Evolutionary conservation across 2,329 filamentous ascomycete genomes (phyloP).

Genomic region (Aspergillus jensenii): DNA sequence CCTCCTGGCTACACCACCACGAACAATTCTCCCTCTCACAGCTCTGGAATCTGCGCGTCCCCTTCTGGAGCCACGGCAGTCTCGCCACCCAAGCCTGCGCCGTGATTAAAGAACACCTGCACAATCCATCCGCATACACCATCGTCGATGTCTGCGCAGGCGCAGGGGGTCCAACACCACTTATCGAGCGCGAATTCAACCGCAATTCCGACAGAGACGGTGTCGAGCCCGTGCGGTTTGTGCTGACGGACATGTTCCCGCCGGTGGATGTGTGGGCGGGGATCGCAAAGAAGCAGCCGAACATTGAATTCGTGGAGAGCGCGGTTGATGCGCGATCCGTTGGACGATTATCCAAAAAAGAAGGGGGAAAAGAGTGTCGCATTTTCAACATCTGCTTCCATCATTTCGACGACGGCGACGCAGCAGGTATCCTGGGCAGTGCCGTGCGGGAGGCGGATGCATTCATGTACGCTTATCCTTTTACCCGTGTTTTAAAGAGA

Average conservation of each 20-base stretch:
- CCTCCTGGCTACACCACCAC: slow-evolving; percentile 61
- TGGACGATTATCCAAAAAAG: slow-evolving; percentile 38
- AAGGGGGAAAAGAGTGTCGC: slow-evolving; percentile 60
- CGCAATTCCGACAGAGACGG: slow-evolving; percentile 23
- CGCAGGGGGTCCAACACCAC: slow-evolving; percentile 68
- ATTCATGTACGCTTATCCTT: slow-evolving; percentile 21
- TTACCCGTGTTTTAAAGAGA: not conserved
- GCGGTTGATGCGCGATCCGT: slow-evolving; percentile 62
- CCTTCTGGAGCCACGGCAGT: slow-evolving; percentile 16
- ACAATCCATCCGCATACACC: slow-evolving; percentile 53
- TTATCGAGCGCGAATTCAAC: slow-evolving; percentile 63
- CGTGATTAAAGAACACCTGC: slow-evolving; percentile 37
- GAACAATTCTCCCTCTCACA: slow-evolving; percentile 24
- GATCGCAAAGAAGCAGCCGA: slow-evolving; percentile 52
- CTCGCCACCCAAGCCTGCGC: slow-evolving; percentile 15
- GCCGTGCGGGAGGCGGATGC: slow-evolving; percentile 24
- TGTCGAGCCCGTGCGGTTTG: slow-evolving; percentile 51
- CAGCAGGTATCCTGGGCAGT: slow-evolving; percentile 61
- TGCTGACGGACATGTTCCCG: slow-evolving; percentile 67
- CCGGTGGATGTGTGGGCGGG: slow-evolving; percentile 61
- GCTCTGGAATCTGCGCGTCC: slow-evolving; percentile 23
- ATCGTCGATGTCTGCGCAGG: slow-evolving; percentile 77
- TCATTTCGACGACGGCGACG: slow-evolving; percentile 68
- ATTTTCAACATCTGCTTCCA: slow-evolving; percentile 75
- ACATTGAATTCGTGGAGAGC: slow-evolving; percentile 60